phyloP scores from a whole-genome alignment of 768 basidiomycete species.

The Gloeopeniophorella convolvens region DNA sequence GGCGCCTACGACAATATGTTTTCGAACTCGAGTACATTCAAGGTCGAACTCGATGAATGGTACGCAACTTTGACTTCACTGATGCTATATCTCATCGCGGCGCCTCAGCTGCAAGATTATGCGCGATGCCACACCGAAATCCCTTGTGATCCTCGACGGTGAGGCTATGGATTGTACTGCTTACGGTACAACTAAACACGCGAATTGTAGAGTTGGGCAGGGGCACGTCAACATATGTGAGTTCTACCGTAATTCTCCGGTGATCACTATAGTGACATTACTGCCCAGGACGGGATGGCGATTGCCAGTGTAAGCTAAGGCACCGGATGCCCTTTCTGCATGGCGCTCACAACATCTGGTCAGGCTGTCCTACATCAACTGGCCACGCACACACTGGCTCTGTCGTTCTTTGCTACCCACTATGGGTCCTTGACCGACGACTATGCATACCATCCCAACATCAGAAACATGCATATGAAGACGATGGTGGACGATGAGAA shows the following conservation, averaged over 20 bases:
- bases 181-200: background rate
- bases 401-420: slow-evolving; percentile 97
- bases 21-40: slow-evolving; percentile 91
- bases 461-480: slow-evolving; percentile 93
- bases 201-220: slow-evolving; percentile 72
- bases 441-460: slow-evolving; percentile 86
- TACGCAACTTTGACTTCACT: slow-evolving; percentile 25
- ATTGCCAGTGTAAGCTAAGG: slow-evolving; percentile 69
- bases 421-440: slow-evolving; percentile 95
- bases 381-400: slow-evolving; percentile 83
- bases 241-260: slow-evolving; percentile 21
- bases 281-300: slow-evolving; percentile 87
- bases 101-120: slow-evolving; percentile 78
- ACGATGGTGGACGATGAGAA: slow-evolving; percentile 91
- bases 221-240: slow-evolving; percentile 90
- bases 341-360: background rate
- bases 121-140: slow-evolving; percentile 88
- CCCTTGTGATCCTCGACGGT: slow-evolving; percentile 94
- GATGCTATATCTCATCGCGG: background rate
- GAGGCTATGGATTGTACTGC: slow-evolving; percentile 23
- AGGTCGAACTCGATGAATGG: slow-evolving; percentile 98
- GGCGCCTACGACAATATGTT: slow-evolving; percentile 99
- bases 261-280: slow-evolving; percentile 11
- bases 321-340: background rate
- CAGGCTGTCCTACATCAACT: slow-evolving; percentile 91